Evolutionary conservation across 768 basidiomycete species (phyloP).

Genomic region (Termitomyces sp.): DNA sequence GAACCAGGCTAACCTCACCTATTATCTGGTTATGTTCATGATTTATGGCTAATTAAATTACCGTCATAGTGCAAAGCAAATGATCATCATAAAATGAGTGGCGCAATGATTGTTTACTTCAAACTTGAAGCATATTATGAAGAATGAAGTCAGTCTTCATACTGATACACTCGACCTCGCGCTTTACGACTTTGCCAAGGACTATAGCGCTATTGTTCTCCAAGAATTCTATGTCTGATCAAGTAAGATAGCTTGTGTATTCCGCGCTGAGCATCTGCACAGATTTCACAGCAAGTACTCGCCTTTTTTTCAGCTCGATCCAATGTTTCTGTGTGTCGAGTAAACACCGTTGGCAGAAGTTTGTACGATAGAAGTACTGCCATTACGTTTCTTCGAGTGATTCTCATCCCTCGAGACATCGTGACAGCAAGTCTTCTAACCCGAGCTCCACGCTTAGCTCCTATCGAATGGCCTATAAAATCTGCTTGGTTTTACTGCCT

Average conservation of each 20-base stretch:
- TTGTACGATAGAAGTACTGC: not conserved
- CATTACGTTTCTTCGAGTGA: not conserved
- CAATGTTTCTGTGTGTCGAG: not conserved
- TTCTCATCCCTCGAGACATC: not conserved
- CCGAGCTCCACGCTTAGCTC: not conserved
- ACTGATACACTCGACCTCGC: not conserved
- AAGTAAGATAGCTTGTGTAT: not conserved
- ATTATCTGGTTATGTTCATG: not conserved
- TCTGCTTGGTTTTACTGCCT: not conserved
- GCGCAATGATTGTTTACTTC: not conserved
- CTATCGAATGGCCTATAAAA: constrained; percentile 1
- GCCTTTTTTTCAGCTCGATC: not conserved
- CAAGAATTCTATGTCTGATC: not conserved
- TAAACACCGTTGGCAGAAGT: not conserved
- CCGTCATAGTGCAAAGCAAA: too few relatives aligned
- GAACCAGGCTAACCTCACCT: not conserved
- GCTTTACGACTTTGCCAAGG: not conserved
- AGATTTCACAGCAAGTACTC: not conserved
- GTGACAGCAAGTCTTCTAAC: not conserved
- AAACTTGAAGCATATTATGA: not conserved
- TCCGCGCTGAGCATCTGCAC: not conserved
- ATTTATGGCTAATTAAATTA: not conserved
- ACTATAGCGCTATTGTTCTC: not conserved
- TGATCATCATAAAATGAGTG: not conserved
- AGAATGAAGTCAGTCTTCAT: not conserved